Conservation (phyloP, 192 early-diverging fungal species). For the Coemansia sp. region DNA sequence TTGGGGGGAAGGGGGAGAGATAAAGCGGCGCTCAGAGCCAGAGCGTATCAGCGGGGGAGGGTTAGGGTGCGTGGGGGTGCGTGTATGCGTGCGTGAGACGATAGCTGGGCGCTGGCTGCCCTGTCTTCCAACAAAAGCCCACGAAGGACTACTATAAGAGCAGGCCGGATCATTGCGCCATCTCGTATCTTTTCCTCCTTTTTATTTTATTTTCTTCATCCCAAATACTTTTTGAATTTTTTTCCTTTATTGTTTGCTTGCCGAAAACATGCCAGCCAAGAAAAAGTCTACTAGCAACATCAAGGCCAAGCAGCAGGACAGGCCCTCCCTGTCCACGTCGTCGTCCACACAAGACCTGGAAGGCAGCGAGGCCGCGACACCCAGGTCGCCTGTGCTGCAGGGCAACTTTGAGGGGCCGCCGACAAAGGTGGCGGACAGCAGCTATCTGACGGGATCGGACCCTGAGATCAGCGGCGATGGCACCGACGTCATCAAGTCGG, state of each 20-base stretch:
- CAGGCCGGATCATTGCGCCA: background rate
- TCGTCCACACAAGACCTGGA: constrained; percentile 4
- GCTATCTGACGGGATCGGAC: constrained; percentile 23
- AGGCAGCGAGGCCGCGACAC: background rate
- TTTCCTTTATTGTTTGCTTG: constrained; percentile 2
- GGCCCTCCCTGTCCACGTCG: background rate
- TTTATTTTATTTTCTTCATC: background rate
- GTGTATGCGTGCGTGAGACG: too few species aligned
- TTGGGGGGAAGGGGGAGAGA: background rate
- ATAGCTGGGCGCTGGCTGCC: too few species aligned
- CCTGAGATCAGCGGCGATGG: constrained; percentile 59
- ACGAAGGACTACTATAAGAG: background rate
- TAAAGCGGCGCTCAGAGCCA: background rate
- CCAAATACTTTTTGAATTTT: background rate
- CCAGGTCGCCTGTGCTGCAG: constrained; percentile 4
- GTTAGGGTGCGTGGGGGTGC: too few species aligned
- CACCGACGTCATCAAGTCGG: constrained; percentile 68
- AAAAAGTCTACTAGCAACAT: constrained; percentile 17
- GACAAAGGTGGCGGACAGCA: constrained; percentile 19
- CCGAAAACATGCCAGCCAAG: constrained; percentile 32
- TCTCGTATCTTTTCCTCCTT: background rate
- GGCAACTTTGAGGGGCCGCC: constrained; percentile 16
- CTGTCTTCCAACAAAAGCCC: too few species aligned
- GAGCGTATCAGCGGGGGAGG: too few species aligned
- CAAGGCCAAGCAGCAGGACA: constrained; percentile 18